Evolutionary conservation across 345 rosid genomes (phyloP).

Genomic region (Acer campestre): DNA sequence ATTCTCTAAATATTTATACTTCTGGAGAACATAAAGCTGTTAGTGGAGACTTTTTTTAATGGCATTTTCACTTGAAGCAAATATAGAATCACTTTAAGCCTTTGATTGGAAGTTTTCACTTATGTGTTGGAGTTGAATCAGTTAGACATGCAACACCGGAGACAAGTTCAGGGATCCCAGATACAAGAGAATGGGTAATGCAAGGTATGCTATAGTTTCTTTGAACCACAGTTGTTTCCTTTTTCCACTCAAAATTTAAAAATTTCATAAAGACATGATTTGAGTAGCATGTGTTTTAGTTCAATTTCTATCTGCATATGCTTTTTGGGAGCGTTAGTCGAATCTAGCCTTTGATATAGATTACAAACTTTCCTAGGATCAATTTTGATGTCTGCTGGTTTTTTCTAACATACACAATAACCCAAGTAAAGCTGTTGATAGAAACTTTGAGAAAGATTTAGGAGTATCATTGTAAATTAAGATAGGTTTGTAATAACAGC

Average conservation of each 20-base stretch:
- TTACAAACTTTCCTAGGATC: background rate
- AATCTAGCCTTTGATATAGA: background rate
- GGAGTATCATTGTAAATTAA: background rate
- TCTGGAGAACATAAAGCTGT: background rate
- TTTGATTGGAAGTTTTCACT: background rate
- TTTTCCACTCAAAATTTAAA: background rate
- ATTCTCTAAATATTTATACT: no score
- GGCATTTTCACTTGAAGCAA: background rate
- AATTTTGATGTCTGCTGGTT: background rate
- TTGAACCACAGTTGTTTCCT: background rate
- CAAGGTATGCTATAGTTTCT: slow-evolving; percentile 51
- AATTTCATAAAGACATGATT: background rate
- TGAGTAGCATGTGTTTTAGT: background rate
- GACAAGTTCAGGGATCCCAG: slow-evolving; percentile 40
- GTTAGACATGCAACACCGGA: slow-evolving; percentile 55
- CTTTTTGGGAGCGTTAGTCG: background rate
- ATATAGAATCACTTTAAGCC: background rate
- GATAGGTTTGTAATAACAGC: background rate
- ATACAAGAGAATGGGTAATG: slow-evolving; percentile 69
- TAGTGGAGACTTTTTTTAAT: background rate
- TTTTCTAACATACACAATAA: background rate
- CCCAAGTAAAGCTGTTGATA: background rate
- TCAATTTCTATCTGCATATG: background rate
- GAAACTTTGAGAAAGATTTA: background rate
- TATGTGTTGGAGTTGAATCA: slow-evolving; percentile 20